Conservation (phyloP, 2,329 filamentous ascomycete genomes). For the Cladosporium halotolerans region DNA sequence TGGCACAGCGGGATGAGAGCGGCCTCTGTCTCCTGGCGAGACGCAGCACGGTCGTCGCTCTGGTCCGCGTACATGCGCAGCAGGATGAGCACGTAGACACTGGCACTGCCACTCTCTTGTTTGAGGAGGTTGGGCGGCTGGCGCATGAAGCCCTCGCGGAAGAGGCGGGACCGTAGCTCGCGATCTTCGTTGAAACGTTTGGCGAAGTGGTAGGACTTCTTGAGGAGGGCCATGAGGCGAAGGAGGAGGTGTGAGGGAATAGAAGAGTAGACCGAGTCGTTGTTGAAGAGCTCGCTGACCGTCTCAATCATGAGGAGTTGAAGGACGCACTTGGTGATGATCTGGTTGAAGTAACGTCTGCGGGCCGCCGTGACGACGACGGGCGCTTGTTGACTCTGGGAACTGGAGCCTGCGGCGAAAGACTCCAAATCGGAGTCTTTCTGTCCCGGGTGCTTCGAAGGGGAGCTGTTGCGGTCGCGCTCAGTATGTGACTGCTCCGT, state of each 20-base stretch:
- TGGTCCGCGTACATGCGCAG: slow-evolving; percentile 96
- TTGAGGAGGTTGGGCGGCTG: slow-evolving; percentile 96
- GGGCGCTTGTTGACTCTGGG: slow-evolving; percentile 71
- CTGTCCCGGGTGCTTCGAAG: slow-evolving; percentile 5
- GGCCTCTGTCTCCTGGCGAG: slow-evolving; percentile 75
- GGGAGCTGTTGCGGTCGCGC: slow-evolving; percentile 15
- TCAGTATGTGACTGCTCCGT: slow-evolving; percentile 13
- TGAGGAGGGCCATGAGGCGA: slow-evolving; percentile 85
- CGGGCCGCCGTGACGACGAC: slow-evolving; percentile 89
- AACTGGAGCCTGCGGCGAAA: slow-evolving; percentile 67
- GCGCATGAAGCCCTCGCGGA: slow-evolving; percentile 99
- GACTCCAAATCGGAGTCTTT: slow-evolving; percentile 58
- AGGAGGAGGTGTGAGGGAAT: slow-evolving; percentile 88
- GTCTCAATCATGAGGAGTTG: slow-evolving; percentile 99
- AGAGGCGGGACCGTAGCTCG: slow-evolving; percentile 86
- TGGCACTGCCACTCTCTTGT: slow-evolving; percentile 87
- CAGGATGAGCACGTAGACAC: slow-evolving; percentile 91
- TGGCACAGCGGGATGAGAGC: slow-evolving; percentile 91
- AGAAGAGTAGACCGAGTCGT: slow-evolving; percentile 86
- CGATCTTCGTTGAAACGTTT: slow-evolving; percentile 98
- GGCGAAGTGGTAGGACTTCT: slow-evolving; percentile 94
- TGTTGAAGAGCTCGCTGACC: slow-evolving; percentile 96
- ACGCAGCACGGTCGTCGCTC: slow-evolving; percentile 71
- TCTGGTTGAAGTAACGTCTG: slow-evolving; percentile 95
- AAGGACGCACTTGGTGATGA: slow-evolving; percentile 96